Evolutionary conservation across 768 basidiomycete species (phyloP).

Genomic region (Mycena capillaripes): DNA sequence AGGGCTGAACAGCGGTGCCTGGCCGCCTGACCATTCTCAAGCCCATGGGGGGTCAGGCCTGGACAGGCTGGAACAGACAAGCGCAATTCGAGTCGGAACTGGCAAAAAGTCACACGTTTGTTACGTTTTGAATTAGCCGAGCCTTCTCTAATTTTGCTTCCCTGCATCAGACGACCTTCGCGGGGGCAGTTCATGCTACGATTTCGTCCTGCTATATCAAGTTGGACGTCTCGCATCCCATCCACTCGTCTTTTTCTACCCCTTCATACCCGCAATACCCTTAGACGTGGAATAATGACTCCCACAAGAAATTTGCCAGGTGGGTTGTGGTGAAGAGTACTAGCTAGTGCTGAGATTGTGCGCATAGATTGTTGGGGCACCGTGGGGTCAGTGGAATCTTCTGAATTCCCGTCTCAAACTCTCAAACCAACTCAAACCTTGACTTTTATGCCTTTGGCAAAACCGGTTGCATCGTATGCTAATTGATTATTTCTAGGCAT

Average conservation of each 20-base stretch:
- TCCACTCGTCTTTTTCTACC: neutral
- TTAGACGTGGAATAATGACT: conserved; percentile 21
- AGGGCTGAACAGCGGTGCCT: too few species aligned
- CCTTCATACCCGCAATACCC: neutral
- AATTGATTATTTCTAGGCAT: conserved; percentile 70
- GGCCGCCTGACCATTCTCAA: too few species aligned
- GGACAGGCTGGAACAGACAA: too few species aligned
- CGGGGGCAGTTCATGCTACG: conserved; percentile 17
- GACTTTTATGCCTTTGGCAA: too few species aligned
- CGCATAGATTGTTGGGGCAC: conserved; percentile 80
- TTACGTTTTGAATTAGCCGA: too few species aligned
- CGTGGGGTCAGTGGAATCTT: conserved; percentile 64
- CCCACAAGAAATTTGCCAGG: conserved; percentile 28
- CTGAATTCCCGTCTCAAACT: too few species aligned
- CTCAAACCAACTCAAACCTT: too few species aligned
- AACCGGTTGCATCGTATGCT: neutral
- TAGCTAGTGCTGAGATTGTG: neutral
- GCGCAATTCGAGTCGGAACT: too few species aligned
- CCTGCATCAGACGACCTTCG: conserved; percentile 8
- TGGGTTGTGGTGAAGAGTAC: neutral
- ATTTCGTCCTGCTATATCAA: conserved; percentile 18
- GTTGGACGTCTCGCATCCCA: neutral
- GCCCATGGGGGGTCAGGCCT: too few species aligned
- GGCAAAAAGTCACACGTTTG: too few species aligned
- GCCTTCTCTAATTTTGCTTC: too few species aligned